A percentile compares a stretch with the other conserved stretches of the same genome.
phyloP scores from a whole-genome alignment of 257 asterid genomes.

The Fraxinus americana region DNA sequence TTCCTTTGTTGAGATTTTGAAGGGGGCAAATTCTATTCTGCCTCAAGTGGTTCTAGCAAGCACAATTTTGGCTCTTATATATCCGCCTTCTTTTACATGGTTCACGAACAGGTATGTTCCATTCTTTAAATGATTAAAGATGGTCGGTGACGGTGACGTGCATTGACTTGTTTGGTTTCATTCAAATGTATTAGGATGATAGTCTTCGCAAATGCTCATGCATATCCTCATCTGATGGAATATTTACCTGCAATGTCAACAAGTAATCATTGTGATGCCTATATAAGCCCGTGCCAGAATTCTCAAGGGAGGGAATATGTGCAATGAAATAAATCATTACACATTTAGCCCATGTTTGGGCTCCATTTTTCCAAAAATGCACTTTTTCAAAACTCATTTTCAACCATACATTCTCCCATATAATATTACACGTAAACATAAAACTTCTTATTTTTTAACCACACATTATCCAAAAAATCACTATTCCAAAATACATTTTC shows the following conservation, averaged over 20 bases:
- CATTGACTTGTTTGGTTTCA: constrained; percentile 7
- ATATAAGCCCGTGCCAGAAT: background rate
- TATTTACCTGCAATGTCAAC: background rate
- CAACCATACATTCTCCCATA: no score
- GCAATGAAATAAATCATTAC: background rate
- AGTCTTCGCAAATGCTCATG: background rate
- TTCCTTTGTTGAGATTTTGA: constrained; percentile 51
- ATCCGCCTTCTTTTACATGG: constrained; percentile 97
- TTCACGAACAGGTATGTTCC: constrained; percentile 79
- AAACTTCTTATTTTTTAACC: no score
- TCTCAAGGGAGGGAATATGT: background rate
- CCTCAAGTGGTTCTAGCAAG: constrained; percentile 96
- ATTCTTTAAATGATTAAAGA: background rate
- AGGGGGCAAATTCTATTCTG: constrained; percentile 74
- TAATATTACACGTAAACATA: no score
- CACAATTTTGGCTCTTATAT: constrained; percentile 81
- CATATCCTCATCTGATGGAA: background rate
- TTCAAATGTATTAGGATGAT: background rate
- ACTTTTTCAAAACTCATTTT: no score
- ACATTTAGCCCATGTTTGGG: background rate
- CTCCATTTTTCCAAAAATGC: no score
- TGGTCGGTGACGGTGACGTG: background rate
- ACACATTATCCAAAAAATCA: no score
- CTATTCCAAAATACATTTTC: no score
- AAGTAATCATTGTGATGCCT: background rate